Evolutionary conservation across 331 rosid species (phyloP).

Genomic region (Acacia concinna): DNA sequence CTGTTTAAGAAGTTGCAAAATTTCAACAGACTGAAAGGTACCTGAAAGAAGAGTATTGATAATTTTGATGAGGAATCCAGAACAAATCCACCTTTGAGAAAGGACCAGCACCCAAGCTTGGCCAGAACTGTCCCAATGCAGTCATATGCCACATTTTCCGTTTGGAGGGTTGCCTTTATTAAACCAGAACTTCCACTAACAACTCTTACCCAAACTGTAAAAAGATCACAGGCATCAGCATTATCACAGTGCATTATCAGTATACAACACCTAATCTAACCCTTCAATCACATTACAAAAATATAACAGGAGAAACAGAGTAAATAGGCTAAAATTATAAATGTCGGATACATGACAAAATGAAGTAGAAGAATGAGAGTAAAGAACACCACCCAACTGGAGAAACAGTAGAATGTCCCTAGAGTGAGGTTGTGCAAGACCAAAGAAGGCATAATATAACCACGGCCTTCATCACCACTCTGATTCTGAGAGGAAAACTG

Average conservation of each 20-base stretch:
- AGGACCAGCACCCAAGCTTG: conserved; percentile 82
- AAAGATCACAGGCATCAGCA: neutral
- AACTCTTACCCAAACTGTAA: conserved; percentile 72
- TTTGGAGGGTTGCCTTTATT: conserved; percentile 57
- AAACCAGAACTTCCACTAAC: conserved; percentile 49
- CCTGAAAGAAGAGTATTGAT: conserved; percentile 64
- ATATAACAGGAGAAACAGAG: neutral
- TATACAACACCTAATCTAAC: neutral
- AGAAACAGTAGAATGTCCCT: conserved; percentile 57
- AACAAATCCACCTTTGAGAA: conserved; percentile 91
- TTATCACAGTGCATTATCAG: neutral
- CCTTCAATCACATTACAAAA: neutral
- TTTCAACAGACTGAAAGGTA: conserved; percentile 4
- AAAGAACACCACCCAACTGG: conserved; percentile 47
- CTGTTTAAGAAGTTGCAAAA: neutral
- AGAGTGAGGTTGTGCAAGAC: conserved; percentile 52
- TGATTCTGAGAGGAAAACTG: neutral
- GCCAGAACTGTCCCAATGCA: conserved; percentile 82
- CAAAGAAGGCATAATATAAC: conserved; percentile 43
- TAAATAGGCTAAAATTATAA: neutral
- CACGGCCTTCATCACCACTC: neutral
- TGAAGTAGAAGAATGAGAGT: neutral
- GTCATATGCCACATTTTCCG: conserved; percentile 36
- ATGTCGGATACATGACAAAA: neutral
- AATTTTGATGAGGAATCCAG: conserved; percentile 44